phyloP scores from a whole-genome alignment of 352 stramenopile species.

The Pythium aphanidermatum region DNA sequence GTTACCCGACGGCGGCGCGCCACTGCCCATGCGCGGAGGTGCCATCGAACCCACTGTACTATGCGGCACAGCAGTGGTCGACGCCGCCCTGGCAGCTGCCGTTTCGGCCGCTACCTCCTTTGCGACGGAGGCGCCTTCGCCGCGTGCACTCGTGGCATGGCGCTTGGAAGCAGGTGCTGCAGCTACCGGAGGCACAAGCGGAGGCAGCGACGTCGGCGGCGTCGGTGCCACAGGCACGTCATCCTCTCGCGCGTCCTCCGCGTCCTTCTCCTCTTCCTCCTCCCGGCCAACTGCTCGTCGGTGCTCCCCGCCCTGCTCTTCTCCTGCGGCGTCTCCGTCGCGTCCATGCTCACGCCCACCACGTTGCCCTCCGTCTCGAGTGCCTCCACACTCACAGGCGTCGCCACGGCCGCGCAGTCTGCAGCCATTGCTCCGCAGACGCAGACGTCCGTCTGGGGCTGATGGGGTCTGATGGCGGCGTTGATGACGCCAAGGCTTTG shows the following conservation, averaged over 20 bases:
- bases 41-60: conserved; percentile 13
- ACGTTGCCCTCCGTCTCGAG: not conserved
- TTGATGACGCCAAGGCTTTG: conserved; percentile 3
- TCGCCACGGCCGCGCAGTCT: conserved; percentile 15
- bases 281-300: conserved; percentile 3
- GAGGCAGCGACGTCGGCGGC: conserved; percentile 13
- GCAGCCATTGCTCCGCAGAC: conserved; percentile 8
- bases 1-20: not conserved
- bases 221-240: conserved; percentile 5
- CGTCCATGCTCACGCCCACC: not conserved
- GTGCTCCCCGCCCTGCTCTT: not conserved
- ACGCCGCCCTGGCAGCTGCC: not conserved
- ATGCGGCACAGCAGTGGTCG: not conserved
- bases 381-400: not conserved
- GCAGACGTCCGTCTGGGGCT: not conserved
- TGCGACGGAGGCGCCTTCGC: too few species aligned
- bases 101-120: too few species aligned
- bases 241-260: not conserved
- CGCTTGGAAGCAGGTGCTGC: not conserved
- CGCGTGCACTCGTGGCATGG: conserved; percentile 6
- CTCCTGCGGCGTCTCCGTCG: not conserved
- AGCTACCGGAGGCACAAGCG: conserved; percentile 2
- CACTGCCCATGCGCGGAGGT: not conserved
- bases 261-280: not conserved
- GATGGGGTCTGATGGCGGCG: conserved; percentile 3